A percentile compares a stretch with the other conserved stretches of the same genome.
Conservation (phyloP, 1,139 yeast genomes). For the Suhomyces maxii region DNA sequence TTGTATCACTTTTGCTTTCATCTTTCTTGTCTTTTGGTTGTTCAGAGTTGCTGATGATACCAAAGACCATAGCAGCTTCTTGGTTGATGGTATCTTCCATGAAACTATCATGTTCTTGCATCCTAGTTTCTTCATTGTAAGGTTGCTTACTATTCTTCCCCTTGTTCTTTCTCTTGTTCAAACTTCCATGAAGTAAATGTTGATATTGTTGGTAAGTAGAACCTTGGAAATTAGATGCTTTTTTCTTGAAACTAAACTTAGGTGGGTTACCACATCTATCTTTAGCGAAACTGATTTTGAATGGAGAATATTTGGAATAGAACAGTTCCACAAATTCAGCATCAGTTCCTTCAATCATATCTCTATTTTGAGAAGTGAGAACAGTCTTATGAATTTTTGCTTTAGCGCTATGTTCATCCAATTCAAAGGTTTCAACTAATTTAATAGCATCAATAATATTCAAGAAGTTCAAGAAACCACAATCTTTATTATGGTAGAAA, state of each 20-base stretch:
- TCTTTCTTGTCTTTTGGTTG: slow-evolving; percentile 9
- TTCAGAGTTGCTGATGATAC: slow-evolving; percentile 35
- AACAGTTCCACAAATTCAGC: slow-evolving; percentile 7
- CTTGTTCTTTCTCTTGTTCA: slow-evolving; percentile 9
- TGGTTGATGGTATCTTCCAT: slow-evolving; percentile 32
- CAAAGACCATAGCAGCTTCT: slow-evolving; percentile 51
- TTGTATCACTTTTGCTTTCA: slow-evolving; percentile 7
- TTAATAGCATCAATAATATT: slow-evolving; percentile 33
- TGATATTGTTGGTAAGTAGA: slow-evolving; percentile 18
- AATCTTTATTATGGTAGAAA: slow-evolving; percentile 45
- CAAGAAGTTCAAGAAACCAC: slow-evolving; percentile 48
- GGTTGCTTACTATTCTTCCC: slow-evolving; percentile 1
- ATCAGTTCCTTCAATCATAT: slow-evolving; percentile 3
- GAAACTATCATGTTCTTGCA: slow-evolving; percentile 14
- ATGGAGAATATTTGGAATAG: slow-evolving; percentile 32
- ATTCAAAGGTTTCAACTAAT: slow-evolving; percentile 17
- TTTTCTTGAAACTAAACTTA: slow-evolving; percentile 43
- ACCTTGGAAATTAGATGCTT: slow-evolving; percentile 16
- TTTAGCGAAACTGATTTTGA: slow-evolving; percentile 54
- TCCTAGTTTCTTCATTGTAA: slow-evolving; percentile 14
- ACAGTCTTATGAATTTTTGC: slow-evolving; percentile 9
- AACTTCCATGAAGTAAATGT: slow-evolving; percentile 16
- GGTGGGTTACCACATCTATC: slow-evolving; percentile 52
- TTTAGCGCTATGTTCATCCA: slow-evolving; percentile 11
- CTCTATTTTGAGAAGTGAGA: neutral